Evolutionary conservation across 2,329 filamentous ascomycete species (phyloP).

Genomic region (Aureobasidium sp.): DNA sequence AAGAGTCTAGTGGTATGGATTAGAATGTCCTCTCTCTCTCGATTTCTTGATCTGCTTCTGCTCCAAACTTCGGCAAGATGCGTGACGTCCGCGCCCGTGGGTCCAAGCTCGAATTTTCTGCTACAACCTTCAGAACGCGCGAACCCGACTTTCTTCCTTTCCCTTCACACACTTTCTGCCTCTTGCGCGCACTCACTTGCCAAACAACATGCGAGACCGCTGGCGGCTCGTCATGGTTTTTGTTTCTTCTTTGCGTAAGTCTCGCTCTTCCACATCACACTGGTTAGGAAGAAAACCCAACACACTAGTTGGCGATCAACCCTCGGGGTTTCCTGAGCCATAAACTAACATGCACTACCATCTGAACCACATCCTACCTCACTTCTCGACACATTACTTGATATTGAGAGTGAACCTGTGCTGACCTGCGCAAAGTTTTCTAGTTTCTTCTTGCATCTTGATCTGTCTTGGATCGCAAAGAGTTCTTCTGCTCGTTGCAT

Average conservation of each 20-base stretch:
- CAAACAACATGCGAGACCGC: slow-evolving; percentile 9
- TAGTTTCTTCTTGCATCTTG: neutral
- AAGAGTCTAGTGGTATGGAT: slow-evolving; percentile 15
- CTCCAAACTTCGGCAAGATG: slow-evolving; percentile 13
- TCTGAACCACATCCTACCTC: slow-evolving; percentile 26
- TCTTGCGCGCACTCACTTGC: neutral
- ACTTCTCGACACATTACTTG: neutral
- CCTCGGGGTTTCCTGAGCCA: slow-evolving; percentile 26
- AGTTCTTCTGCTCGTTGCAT: neutral
- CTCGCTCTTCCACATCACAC: neutral
- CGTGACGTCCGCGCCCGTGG: neutral
- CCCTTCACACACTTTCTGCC: neutral
- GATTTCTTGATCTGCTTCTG: slow-evolving; percentile 8
- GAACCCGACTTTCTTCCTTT: slow-evolving; percentile 3
- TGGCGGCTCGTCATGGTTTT: neutral
- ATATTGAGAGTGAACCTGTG: neutral
- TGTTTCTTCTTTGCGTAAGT: neutral
- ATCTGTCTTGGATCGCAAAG: neutral
- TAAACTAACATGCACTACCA: slow-evolving; percentile 37
- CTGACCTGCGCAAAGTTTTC: slow-evolving; percentile 10
- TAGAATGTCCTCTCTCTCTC: neutral
- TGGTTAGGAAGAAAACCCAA: slow-evolving; percentile 22
- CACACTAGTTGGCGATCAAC: slow-evolving; percentile 28
- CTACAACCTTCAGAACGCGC: slow-evolving; percentile 21
- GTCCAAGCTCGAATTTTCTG: slow-evolving; percentile 11